phyloP scores from a whole-genome alignment of 345 rosid species.

The Brassica incana region DNA sequence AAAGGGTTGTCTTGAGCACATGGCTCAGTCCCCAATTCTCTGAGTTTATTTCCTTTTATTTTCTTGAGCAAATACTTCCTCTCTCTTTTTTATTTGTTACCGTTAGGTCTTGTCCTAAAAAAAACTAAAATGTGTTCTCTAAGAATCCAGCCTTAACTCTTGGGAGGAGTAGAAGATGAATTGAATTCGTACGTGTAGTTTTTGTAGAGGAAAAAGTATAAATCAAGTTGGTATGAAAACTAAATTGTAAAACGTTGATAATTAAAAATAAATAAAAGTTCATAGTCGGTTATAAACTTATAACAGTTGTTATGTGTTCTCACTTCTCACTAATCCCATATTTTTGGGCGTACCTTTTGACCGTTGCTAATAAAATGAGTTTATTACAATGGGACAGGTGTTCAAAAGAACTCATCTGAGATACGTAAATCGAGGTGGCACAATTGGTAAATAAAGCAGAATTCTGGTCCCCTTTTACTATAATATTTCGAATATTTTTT shows the following conservation, averaged over 20 bases:
- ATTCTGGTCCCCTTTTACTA: constrained; percentile 18
- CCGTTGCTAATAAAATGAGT: constrained; percentile 28
- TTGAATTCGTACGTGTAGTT: constrained; percentile 19
- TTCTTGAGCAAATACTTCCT: background rate
- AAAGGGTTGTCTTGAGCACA: constrained; percentile 39
- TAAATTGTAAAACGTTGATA: background rate
- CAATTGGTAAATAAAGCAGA: constrained; percentile 11
- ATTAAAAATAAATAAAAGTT: background rate
- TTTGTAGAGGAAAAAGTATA: background rate
- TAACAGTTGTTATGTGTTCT: background rate
- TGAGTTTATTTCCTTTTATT: background rate
- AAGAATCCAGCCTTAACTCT: constrained; percentile 6
- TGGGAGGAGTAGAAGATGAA: constrained; percentile 4
- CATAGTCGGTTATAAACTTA: background rate
- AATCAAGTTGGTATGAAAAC: background rate
- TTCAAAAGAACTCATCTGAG: constrained; percentile 19
- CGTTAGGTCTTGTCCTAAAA: constrained; percentile 23
- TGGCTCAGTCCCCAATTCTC: constrained; percentile 27
- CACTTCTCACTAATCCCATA: background rate
- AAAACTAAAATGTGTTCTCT: background rate
- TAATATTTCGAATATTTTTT: constrained; percentile 20
- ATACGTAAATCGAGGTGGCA: constrained; percentile 36
- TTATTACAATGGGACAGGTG: constrained; percentile 20
- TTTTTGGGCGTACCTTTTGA: constrained; percentile 16
- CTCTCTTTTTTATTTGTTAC: constrained; percentile 11